Evolutionary conservation across 2,329 filamentous ascomycete genomes (phyloP), one percentile per base, ranked within the genome.

Genomic region (Fusarium sacchari): DNA sequence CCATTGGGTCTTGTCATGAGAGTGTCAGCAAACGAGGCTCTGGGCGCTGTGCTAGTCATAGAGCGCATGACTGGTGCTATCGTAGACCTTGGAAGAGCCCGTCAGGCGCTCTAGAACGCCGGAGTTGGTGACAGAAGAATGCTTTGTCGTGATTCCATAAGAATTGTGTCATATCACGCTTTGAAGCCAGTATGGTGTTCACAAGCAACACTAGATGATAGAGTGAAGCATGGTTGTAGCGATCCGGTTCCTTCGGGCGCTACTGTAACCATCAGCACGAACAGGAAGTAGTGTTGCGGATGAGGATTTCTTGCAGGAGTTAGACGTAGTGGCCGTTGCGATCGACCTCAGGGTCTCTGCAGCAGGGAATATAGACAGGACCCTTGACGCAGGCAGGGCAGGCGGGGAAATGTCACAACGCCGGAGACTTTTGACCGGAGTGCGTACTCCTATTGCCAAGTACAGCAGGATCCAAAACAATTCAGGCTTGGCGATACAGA

Each of bases 361-460:
- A 74, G 47, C 49, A 59, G 36, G 49, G 47, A 39, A 47, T 22
- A 46, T n/a, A 43, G 30, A 61, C 50, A 62, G 59, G 56, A 60
- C 71, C 67, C 63, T 75, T 52, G 61, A 70, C 37, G 59, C 52
- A 72, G 60, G 44, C 43, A 40, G 44, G 52, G 59, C 52, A 72
- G 60, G 44, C 43, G 43, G 44, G 52, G 28, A 36, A 60, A 44
- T 69, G 66, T 42, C 60, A 72, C 44, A 37, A 36, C n/a, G 39
- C 76, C 75, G 73, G 75, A 72, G 62, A 40, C 52, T 77, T 76
- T 58, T 50, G 60, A 55, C 75, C 75, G 69, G 69, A 40, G 43
- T 30, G 60, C 67, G 50, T 52, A 37, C 43, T 67, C 36, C 61
- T 26, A 12, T 30, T 60, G 24, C 15, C 49, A 30, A 60, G 43